phyloP scores from a whole-genome alignment of 202 grass and related monocot species.

The Carex arenaria region DNA sequence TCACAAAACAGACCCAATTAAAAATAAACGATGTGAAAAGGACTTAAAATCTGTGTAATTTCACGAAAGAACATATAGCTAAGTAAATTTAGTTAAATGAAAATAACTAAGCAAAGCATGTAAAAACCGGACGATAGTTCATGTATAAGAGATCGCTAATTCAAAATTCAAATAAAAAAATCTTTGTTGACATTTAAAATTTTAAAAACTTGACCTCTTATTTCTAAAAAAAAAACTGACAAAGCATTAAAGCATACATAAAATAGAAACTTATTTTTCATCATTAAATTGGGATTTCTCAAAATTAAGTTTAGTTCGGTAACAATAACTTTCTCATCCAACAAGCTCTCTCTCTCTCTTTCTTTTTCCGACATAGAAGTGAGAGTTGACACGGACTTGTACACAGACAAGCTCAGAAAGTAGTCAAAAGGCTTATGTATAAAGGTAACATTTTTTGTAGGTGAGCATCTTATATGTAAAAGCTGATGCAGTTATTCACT shows the following conservation, averaged over 20 bases:
- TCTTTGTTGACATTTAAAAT: too few relatives aligned
- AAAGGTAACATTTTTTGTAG: neutral
- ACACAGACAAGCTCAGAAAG: slow-evolving; percentile 10
- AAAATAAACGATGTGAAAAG: neutral
- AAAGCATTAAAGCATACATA: too few relatives aligned
- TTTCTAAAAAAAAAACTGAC: too few relatives aligned
- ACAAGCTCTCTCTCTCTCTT: neutral
- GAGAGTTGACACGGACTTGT: slow-evolving; percentile 17
- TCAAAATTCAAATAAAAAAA: too few relatives aligned
- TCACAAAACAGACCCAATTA: neutral
- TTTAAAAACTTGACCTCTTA: too few relatives aligned
- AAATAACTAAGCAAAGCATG: too few relatives aligned
- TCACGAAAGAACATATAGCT: neutral
- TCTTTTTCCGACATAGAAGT: slow-evolving; percentile 14
- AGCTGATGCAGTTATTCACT: slow-evolving; percentile 2
- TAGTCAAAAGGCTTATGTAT: slow-evolving; percentile 4
- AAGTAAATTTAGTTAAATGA: too few relatives aligned
- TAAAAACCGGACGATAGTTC: too few relatives aligned
- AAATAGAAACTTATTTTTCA: too few relatives aligned
- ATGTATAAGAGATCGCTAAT: too few relatives aligned
- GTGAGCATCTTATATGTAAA: slow-evolving; percentile 8
- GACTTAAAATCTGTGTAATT: neutral
- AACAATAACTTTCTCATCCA: neutral
- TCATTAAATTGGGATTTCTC: too few relatives aligned
- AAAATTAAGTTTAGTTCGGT: neutral